A percentile compares a stretch with the other conserved stretches of the same genome.
Conservation (phyloP, 768 basidiomycete genomes). For the Mycena chlorophos region DNA sequence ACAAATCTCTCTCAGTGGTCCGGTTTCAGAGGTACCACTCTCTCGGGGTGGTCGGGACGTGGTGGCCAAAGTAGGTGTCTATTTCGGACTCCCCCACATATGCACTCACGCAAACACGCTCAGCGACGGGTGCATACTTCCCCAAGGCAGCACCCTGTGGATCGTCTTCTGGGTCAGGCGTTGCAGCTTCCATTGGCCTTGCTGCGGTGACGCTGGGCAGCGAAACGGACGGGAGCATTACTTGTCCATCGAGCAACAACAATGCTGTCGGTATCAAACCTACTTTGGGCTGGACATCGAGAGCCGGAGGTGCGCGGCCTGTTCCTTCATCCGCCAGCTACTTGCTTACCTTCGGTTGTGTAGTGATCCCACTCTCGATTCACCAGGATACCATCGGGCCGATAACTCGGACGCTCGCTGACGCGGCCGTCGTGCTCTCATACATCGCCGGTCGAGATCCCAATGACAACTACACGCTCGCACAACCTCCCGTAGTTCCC, state of each 20-base stretch:
- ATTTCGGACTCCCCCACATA: neutral
- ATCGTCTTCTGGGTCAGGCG: constrained; percentile 60
- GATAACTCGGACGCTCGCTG: constrained; percentile 51
- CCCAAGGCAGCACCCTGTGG: constrained; percentile 56
- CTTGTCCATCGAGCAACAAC: constrained; percentile 51
- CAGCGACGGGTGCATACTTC: constrained; percentile 46
- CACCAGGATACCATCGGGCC: constrained; percentile 64
- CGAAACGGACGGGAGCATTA: constrained; percentile 58
- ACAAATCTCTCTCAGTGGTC: constrained; percentile 58
- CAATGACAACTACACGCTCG: constrained; percentile 54
- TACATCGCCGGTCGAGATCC: constrained; percentile 56
- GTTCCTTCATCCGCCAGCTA: neutral
- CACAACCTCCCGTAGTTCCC: constrained; percentile 53
- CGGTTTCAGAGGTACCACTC: constrained; percentile 49
- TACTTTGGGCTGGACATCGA: constrained; percentile 58
- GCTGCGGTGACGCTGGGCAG: constrained; percentile 49
- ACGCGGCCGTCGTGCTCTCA: constrained; percentile 57
- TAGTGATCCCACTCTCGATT: constrained; percentile 57
- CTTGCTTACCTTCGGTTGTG: neutral
- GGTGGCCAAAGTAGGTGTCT: constrained; percentile 43
- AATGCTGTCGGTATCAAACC: constrained; percentile 63
- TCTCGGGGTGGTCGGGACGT: constrained; percentile 60
- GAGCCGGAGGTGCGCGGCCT: constrained; percentile 49
- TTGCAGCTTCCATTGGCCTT: constrained; percentile 53
- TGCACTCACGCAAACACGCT: neutral